Evolutionary conservation across 2,329 filamentous ascomycete genomes (phyloP), one percentile per base, ranked within the genome.

Genomic region (Chrysoporthe austroafricana): DNA sequence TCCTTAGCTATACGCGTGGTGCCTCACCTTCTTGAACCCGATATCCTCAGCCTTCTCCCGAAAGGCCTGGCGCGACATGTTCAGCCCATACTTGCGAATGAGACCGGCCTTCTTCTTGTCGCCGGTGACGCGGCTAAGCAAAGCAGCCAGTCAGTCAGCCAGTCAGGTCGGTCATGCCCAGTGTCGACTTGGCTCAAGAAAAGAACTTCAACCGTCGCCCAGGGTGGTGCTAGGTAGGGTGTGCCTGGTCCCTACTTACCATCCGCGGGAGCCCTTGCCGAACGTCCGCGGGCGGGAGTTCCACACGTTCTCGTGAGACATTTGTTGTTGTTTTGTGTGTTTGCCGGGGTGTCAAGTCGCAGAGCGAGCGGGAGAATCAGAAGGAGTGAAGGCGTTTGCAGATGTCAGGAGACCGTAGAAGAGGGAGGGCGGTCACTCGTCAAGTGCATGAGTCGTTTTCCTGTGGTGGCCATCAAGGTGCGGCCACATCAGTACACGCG

Each of bases 81-180:
- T 90, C 73, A 93, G 84, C 77, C 91, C 91, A 83, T 94, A 94
- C 84, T 94, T 94, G 84, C 91, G 90, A 86, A 94, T 93, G 75
- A 94, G 86, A 91, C 91, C 91, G 78, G 91, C 90, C 81, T 87
- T 88, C 87, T 94, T 91, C 77, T 90, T 89, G 89, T 92, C 78
- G 68, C 59, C 69, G 21, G 68, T 62, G 50, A 44, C 62, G 56
- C 66, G 67, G 62, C 59, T 26, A 26, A 26, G 26, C 26, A 26
- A 26, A 26, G 26, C 26, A 26, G 26, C 26, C 26, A 26, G 26
- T 26, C 26, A 26, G 26, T 26, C 26, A 2, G 26, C 26, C 26
- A 26, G 26, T 26, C 26, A 26, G 26, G 26, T 26, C 26, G 2
- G 26, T 26, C 26, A 26, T 26, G 26, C 26, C 26, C 26, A 26